Conservation (phyloP, 306 rosid species). For the Cercis canadensis region DNA sequence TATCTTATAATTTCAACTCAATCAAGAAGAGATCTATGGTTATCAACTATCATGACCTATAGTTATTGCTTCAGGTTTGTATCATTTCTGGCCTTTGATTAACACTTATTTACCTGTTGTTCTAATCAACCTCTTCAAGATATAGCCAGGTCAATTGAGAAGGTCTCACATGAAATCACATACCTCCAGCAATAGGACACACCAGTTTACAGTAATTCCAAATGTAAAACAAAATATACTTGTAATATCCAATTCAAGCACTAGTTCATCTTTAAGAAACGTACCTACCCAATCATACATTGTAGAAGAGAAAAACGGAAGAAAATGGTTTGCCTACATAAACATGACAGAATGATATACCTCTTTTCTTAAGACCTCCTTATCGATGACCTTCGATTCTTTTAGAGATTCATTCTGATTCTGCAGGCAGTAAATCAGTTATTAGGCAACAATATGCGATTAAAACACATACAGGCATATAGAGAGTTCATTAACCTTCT, state of each 20-base stretch:
- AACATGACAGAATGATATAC: constrained; percentile 37
- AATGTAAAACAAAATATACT: no score
- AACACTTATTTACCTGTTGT: no score
- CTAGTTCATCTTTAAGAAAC: background rate
- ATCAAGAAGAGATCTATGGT: no score
- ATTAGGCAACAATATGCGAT: constrained; percentile 44
- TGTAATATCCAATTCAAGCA: background rate
- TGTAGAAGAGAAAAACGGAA: background rate
- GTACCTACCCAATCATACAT: no score
- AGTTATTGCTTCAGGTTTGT: no score
- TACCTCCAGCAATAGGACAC: background rate
- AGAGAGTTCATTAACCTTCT: constrained; percentile 59
- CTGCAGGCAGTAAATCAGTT: constrained; percentile 51
- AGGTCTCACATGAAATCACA: background rate
- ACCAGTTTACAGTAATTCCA: background rate
- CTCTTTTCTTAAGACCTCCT: constrained; percentile 66
- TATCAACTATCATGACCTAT: no score
- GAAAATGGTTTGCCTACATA: background rate
- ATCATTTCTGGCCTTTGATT: no score
- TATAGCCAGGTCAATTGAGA: no score
- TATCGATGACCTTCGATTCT: constrained; percentile 45
- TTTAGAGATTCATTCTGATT: constrained; percentile 40
- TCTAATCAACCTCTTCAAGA: no score
- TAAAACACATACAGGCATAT: constrained; percentile 16
- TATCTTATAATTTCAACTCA: no score